Conservation (phyloP, 371 early-diverging fungal species). For the Apophysomyces variabilis region DNA sequence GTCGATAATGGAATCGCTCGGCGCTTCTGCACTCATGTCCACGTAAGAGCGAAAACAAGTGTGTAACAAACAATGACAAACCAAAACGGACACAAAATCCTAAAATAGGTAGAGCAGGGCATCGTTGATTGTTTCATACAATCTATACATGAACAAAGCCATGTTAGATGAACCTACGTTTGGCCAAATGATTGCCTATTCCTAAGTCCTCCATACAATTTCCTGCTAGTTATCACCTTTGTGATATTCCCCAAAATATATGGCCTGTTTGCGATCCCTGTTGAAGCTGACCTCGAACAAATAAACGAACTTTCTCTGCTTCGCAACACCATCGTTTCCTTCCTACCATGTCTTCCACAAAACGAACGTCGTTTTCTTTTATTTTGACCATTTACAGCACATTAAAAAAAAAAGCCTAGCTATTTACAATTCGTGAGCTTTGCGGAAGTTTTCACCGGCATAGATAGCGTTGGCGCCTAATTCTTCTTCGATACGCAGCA, state of each 20-base stretch:
- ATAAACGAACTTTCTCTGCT: too few species aligned
- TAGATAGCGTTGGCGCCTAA: conserved; percentile 84
- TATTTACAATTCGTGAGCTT: conserved; percentile 68
- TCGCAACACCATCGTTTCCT: too few species aligned
- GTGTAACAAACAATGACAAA: background rate
- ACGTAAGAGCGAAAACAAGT: background rate
- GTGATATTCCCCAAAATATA: too few species aligned
- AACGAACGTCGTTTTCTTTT: background rate
- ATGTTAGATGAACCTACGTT: too few species aligned
- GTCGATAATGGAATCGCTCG: background rate
- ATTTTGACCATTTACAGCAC: background rate
- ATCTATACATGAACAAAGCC: too few species aligned
- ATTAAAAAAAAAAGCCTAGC: background rate
- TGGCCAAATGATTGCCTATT: background rate
- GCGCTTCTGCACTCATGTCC: background rate
- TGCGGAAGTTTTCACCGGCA: conserved; percentile 94
- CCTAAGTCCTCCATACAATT: too few species aligned
- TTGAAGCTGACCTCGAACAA: background rate
- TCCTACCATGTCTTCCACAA: background rate
- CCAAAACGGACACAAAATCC: background rate
- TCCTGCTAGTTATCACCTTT: too few species aligned
- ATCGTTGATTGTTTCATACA: too few species aligned
- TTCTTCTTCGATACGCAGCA: conserved; percentile 94
- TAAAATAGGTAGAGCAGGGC: background rate
- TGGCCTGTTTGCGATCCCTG: background rate